phyloP scores from a whole-genome alignment of 139 green algal genomes.

The Astrephomene gubernaculifera region DNA sequence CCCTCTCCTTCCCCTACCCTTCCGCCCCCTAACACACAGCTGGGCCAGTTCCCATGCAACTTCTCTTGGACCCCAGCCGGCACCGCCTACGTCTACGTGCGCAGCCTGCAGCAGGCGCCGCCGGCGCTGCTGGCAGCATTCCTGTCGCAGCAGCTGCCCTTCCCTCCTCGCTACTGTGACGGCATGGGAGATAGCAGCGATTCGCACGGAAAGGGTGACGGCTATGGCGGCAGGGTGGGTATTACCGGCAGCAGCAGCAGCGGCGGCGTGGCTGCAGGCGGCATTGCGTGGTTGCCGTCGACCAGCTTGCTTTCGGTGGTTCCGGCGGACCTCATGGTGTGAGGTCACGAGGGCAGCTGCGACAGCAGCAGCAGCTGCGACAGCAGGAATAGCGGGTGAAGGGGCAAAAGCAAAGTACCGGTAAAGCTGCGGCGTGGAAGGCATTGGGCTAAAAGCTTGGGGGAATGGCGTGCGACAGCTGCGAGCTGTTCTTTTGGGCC shows the following conservation, averaged over 20 bases:
- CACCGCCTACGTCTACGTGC: slow-evolving; percentile 45
- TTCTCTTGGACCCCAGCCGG: slow-evolving; percentile 42
- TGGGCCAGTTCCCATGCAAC: slow-evolving; percentile 44
- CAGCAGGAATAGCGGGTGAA: no score
- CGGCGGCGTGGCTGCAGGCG: neutral
- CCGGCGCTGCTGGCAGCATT: slow-evolving; percentile 22
- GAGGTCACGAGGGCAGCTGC: neutral
- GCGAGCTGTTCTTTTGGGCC: no score
- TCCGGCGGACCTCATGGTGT: slow-evolving; percentile 17
- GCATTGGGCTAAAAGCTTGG: no score
- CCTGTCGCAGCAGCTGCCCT: neutral
- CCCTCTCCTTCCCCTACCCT: neutral
- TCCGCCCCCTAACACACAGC: neutral
- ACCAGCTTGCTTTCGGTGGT: neutral
- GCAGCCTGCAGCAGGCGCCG: slow-evolving; percentile 13
- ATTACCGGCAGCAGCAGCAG: no score
- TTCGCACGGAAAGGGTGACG: no score
- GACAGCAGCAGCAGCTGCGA: no score
- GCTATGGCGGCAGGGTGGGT: no score
- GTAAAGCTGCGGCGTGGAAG: no score
- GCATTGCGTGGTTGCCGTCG: slow-evolving; percentile 29
- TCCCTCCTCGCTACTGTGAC: no score
- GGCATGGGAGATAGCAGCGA: no score
- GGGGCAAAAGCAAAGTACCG: no score
- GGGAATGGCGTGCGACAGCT: no score